phyloP scores from a whole-genome alignment of 1,284 basidiomycete genomes.

The Laetiporus sulphureus region DNA sequence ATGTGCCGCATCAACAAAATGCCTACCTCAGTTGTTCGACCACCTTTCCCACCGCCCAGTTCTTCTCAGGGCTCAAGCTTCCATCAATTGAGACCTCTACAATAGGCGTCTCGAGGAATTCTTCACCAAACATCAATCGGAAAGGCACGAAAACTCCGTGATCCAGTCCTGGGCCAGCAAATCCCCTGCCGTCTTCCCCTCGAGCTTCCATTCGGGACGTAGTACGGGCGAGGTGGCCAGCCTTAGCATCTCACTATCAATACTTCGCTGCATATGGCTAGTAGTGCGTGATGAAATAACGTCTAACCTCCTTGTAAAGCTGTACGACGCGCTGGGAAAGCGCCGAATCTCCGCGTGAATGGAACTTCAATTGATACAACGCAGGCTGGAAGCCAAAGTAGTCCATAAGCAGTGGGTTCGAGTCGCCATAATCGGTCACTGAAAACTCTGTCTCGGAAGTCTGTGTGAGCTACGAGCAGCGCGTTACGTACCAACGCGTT shows the following conservation, averaged over 20 bases:
- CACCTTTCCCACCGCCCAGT: slow-evolving; percentile 62
- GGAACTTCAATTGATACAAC: slow-evolving; percentile 61
- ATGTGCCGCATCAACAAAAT: slow-evolving; percentile 2
- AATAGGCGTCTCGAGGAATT: slow-evolving; percentile 51
- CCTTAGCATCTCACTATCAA: too few species aligned
- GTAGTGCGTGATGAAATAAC: too few species aligned
- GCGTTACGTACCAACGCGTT: slow-evolving; percentile 40
- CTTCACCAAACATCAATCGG: slow-evolving; percentile 68
- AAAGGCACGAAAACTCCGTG: slow-evolving; percentile 77
- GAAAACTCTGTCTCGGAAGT: slow-evolving; percentile 1
- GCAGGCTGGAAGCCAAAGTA: slow-evolving; percentile 60
- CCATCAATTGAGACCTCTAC: slow-evolving; percentile 67
- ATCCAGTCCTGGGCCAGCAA: slow-evolving; percentile 51
- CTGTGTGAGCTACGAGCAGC: background rate
- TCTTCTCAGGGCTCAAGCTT: slow-evolving; percentile 49
- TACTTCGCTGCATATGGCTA: too few species aligned
- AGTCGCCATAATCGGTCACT: slow-evolving; percentile 70
- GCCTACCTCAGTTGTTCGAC: slow-evolving; percentile 48
- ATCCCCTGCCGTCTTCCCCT: slow-evolving; percentile 65
- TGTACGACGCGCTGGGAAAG: slow-evolving; percentile 55
- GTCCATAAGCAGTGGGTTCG: slow-evolving; percentile 69
- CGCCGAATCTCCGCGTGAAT: slow-evolving; percentile 51
- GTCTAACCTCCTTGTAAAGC: slow-evolving; percentile 45
- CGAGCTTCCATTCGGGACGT: slow-evolving; percentile 45
- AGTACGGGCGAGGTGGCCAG: slow-evolving; percentile 49